Base-by-base conservation (phyloP, 163 green algal genomes). In the Picocystis sp. region DNA sequence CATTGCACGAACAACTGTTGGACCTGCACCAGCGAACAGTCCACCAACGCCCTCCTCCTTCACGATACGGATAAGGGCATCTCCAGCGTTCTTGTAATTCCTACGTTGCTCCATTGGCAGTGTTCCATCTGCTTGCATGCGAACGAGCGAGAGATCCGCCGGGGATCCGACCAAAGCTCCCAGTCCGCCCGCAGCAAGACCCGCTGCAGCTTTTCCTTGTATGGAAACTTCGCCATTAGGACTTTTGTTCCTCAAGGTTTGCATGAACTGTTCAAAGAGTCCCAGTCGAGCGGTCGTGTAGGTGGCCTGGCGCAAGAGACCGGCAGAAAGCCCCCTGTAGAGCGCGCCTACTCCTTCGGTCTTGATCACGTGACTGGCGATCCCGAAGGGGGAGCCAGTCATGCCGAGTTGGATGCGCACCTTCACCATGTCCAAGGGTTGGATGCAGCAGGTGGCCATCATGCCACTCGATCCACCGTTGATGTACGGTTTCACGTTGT, bases 371-470 rank as follows among this genome's bases (percentile, higher is more conserved):
- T 84, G 65, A 6, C 50, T 62, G 3, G 82, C 86, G 1, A 97
- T 77, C 17, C 52, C 45, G 0, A 94, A 25, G 69, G 89, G 72
- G 23, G 51, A 54, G 2, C 69, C 67, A 6, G 34, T 10, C n/a
- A 34, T 15, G 29, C 11, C 12, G 8, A 60, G 24, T 42, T 62
- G 48, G 13, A 58, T 24, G 14, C 66, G 44, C 38, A 98, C 89
- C 69, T 99, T 99, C 43, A 99, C 84, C 85, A 99, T 98, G 57
- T 99, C 91, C 60, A 98, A 83, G 24, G 91, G 91, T 79, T 99
- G 90, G 54, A 99, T 95, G 68, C 95, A 82, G 65, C 79, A 93
- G 3, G 91, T 99, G 1, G 91, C 81, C 17, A 64, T 58, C 89
- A 98, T 98, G 50, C 91, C 91, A 10, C 68, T 75, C 11, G 82